phyloP scores from a whole-genome alignment of 768 basidiomycete genomes.

The Tricholomella constricta region DNA sequence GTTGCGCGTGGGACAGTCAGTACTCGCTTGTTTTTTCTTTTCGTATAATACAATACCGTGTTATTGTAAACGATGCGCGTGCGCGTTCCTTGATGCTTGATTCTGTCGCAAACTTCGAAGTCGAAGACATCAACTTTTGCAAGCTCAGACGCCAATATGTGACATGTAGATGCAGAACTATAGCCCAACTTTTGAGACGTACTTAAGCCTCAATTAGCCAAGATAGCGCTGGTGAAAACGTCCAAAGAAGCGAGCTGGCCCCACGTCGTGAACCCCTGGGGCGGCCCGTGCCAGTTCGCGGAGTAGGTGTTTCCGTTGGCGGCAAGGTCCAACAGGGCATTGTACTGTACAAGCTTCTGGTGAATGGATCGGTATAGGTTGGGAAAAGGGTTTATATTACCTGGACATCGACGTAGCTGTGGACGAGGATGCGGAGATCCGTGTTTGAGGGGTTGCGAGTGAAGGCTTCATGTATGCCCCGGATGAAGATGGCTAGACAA shows the following conservation, averaged over 20 bases:
- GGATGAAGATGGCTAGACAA: conserved; percentile 43
- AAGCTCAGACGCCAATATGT: too few relatives aligned
- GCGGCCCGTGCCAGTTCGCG: conserved; percentile 48
- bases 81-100: too few relatives aligned
- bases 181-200: too few relatives aligned
- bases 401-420: conserved; percentile 55
- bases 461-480: conserved; percentile 49
- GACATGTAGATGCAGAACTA: too few relatives aligned
- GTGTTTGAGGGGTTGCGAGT: conserved; percentile 37
- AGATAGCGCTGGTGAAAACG: conserved; percentile 41
- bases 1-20: too few relatives aligned
- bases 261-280: conserved; percentile 48
- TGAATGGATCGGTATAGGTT: background rate
- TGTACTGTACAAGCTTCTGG: conserved; percentile 36
- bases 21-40: background rate
- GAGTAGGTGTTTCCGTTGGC: conserved; percentile 45
- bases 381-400: conserved; percentile 19
- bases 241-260: conserved; percentile 51
- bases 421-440: conserved; percentile 41
- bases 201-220: conserved; percentile 17
- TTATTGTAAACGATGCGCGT: too few relatives aligned
- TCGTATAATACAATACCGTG: background rate
- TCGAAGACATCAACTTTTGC: too few relatives aligned
- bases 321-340: conserved; percentile 50
- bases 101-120: too few relatives aligned